phyloP scores from a whole-genome alignment of 805 yeast species.

The Cyberlindnera nakhonratchasimensis region DNA sequence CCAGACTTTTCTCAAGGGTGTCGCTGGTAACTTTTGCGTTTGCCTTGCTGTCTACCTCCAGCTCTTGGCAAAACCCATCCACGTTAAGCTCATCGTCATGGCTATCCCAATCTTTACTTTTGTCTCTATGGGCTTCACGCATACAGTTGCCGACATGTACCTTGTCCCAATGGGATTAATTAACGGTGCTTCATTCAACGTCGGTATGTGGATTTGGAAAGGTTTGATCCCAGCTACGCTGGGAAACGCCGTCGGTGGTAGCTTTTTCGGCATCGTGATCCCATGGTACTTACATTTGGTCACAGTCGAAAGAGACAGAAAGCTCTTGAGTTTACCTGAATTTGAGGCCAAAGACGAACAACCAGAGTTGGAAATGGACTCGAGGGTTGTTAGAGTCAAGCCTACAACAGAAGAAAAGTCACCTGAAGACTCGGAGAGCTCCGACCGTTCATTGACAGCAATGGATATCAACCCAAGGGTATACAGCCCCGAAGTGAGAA shows the following conservation, averaged over 20 bases:
- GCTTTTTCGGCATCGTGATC: slow-evolving; percentile 55
- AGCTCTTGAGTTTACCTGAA: slow-evolving; percentile 56
- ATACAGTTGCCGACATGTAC: slow-evolving; percentile 81
- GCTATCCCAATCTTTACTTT: slow-evolving; percentile 70
- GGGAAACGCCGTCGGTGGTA: slow-evolving; percentile 82
- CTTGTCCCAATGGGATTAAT: slow-evolving; percentile 62
- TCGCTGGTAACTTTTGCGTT: slow-evolving; percentile 77
- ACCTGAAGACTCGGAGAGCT: slow-evolving; percentile 9
- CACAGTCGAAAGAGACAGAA: slow-evolving; percentile 70
- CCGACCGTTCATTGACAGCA: background rate
- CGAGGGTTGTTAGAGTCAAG: slow-evolving; percentile 62
- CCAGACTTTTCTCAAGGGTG: slow-evolving; percentile 62
- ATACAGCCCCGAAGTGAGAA: slow-evolving; percentile 17
- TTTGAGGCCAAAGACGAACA: slow-evolving; percentile 77
- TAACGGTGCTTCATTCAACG: slow-evolving; percentile 61
- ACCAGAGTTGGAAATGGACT: slow-evolving; percentile 72
- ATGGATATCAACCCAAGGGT: slow-evolving; percentile 15
- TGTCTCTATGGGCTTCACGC: slow-evolving; percentile 76
- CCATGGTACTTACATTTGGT: slow-evolving; percentile 74
- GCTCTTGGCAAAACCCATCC: slow-evolving; percentile 73
- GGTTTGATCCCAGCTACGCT: slow-evolving; percentile 63
- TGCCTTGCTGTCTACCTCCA: slow-evolving; percentile 74
- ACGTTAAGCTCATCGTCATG: slow-evolving; percentile 66
- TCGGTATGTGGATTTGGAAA: slow-evolving; percentile 69
- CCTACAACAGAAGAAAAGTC: slow-evolving; percentile 18